Conservation (phyloP, 257 asterid species). For the Apocynum venetum region DNA sequence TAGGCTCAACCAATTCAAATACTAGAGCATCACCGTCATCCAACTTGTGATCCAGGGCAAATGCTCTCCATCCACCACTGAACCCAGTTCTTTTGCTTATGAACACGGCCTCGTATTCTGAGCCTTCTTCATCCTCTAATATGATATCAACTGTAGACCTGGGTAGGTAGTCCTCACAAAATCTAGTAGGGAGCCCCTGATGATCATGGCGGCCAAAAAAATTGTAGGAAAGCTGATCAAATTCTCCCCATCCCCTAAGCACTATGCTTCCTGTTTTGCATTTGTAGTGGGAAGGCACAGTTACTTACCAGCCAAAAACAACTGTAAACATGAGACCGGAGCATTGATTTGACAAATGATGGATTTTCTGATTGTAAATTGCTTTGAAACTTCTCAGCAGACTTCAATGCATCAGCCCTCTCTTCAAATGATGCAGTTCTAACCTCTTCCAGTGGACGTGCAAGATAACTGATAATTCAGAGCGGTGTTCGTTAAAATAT, state of each 20-base stretch:
- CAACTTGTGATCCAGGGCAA: conserved; percentile 75
- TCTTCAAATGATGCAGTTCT: conserved; percentile 57
- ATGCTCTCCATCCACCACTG: conserved; percentile 98
- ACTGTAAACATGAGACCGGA: conserved; percentile 89
- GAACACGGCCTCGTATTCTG: conserved; percentile 53
- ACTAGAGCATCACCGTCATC: conserved; percentile 89
- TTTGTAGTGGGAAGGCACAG: not conserved
- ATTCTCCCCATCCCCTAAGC: not conserved
- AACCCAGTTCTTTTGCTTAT: conserved; percentile 71
- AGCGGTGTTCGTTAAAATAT: conserved; percentile 10
- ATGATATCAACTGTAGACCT: conserved; percentile 48
- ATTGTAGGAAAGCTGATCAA: not conserved
- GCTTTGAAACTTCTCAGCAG: conserved; percentile 68
- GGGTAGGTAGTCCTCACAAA: conserved; percentile 64
- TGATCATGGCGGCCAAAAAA: not conserved
- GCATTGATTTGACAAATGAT: conserved; percentile 75
- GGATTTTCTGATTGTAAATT: conserved; percentile 55
- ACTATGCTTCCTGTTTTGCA: not conserved
- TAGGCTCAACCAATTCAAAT: conserved; percentile 65
- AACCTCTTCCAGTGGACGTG: conserved; percentile 79
- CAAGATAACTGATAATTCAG: conserved; percentile 56
- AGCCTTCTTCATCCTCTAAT: conserved; percentile 58
- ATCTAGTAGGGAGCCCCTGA: conserved; percentile 72
- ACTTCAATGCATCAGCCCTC: conserved; percentile 44
- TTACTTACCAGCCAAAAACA: conserved; percentile 93